phyloP scores from a whole-genome alignment of 495 filamentous ascomycete species.

The Tuber magnatum region DNA sequence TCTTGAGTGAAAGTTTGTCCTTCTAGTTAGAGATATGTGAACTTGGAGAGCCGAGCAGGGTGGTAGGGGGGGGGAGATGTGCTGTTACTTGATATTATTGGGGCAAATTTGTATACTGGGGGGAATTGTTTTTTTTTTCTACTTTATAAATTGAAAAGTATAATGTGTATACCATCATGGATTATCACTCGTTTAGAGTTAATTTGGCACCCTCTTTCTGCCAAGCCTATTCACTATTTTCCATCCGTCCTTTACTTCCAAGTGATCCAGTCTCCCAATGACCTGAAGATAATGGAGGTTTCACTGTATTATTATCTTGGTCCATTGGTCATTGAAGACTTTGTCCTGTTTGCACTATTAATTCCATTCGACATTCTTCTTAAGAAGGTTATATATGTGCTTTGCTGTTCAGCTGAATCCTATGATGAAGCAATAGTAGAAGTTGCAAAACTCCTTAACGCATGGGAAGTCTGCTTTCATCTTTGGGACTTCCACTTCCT shows the following conservation, averaged over 20 bases:
- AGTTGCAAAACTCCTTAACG: too few species aligned
- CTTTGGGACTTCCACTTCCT: too few species aligned
- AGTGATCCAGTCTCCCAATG: background rate
- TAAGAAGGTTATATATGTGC: too few species aligned
- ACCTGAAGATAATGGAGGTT: background rate
- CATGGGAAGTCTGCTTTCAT: too few species aligned
- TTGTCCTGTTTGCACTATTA: too few species aligned
- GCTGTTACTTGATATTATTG: background rate
- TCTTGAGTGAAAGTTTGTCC: background rate
- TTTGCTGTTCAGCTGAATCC: too few species aligned
- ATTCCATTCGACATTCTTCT: too few species aligned
- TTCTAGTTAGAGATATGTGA: background rate
- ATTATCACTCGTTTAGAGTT: background rate
- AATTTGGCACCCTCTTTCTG: background rate
- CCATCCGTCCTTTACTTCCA: background rate
- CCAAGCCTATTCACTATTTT: background rate
- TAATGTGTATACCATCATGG: background rate
- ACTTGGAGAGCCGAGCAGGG: background rate
- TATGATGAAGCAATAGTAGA: too few species aligned
- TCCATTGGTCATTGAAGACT: too few species aligned
- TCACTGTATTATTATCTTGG: background rate
- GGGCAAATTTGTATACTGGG: background rate
- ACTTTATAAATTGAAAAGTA: background rate
- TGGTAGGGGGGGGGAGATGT: background rate
- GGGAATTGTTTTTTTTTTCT: background rate